Evolutionary conservation across 257 asterid species (phyloP).

Genomic region (Solanum chmielewskii): DNA sequence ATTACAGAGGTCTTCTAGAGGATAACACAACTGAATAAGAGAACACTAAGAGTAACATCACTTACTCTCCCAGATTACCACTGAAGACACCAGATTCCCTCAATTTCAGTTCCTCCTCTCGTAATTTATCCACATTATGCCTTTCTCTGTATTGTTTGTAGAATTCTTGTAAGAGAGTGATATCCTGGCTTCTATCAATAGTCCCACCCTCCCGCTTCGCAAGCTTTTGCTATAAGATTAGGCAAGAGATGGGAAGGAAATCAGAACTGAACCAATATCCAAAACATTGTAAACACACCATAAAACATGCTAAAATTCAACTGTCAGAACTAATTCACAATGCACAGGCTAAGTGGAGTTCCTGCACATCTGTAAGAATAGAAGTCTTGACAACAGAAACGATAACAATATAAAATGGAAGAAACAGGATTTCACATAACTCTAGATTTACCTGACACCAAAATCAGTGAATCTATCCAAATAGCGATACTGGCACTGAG

Average conservation of each 20-base stretch:
- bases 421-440: not conserved
- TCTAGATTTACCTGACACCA: not conserved
- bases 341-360: not conserved
- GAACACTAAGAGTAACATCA: constrained; percentile 12
- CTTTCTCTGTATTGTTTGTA: constrained; percentile 67
- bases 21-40: not conserved
- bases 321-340: not conserved
- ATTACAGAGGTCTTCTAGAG: not conserved
- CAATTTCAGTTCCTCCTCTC: constrained; percentile 83
- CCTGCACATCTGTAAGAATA: not conserved
- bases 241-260: not conserved
- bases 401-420: not conserved
- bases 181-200: constrained; percentile 87
- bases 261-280: not conserved
- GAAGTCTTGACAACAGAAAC: not conserved
- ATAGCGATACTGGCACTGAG: not conserved
- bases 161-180: constrained; percentile 77
- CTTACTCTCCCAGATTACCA: constrained; percentile 97
- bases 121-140: constrained; percentile 67
- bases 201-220: constrained; percentile 85
- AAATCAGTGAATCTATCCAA: not conserved
- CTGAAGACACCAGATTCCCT: constrained; percentile 86
- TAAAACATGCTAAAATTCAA: not conserved
- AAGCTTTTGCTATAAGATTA: constrained; percentile 71
- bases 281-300: not conserved